These are phyloP conservation scores for Haplosporangium sp. DNA, from an alignment of 371 early-diverging fungal genomes.

Conservation along the genomic window DNA sequence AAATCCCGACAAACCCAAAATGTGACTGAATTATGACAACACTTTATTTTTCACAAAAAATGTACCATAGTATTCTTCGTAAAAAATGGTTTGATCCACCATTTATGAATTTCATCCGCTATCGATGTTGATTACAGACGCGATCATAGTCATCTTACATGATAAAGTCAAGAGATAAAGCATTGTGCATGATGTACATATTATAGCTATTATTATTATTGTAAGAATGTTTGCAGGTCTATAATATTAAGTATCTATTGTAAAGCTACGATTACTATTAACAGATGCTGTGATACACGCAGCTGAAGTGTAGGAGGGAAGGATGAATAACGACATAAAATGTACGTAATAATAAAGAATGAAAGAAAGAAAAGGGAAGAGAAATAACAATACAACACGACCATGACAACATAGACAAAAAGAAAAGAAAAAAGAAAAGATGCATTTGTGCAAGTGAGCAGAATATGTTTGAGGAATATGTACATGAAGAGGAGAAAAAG, in stretches of 20 bases:
- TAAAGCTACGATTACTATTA: background rate
- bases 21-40: constrained; percentile 17
- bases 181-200: constrained; percentile 8
- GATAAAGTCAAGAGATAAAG: too few relatives aligned
- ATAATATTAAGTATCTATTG: background rate
- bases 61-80: background rate
- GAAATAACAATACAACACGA: background rate
- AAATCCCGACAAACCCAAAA: constrained; percentile 36
- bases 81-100: too few relatives aligned
- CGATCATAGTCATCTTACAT: too few relatives aligned
- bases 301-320: background rate
- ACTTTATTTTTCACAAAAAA: background rate
- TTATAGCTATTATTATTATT: constrained; percentile 7
- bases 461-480: background rate
- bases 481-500: constrained; percentile 6
- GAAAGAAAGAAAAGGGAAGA: background rate
- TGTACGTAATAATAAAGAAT: too few relatives aligned
- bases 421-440: background rate
- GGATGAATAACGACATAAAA: background rate
- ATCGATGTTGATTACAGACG: too few relatives aligned
- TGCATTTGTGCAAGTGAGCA: background rate
- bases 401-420: constrained; percentile 5
- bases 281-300: background rate
- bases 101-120: too few relatives aligned
- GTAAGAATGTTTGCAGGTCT: background rate